Base-by-base conservation (phyloP, 2,329 filamentous ascomycete genomes). In the Colletotrichum shisoi region DNA sequence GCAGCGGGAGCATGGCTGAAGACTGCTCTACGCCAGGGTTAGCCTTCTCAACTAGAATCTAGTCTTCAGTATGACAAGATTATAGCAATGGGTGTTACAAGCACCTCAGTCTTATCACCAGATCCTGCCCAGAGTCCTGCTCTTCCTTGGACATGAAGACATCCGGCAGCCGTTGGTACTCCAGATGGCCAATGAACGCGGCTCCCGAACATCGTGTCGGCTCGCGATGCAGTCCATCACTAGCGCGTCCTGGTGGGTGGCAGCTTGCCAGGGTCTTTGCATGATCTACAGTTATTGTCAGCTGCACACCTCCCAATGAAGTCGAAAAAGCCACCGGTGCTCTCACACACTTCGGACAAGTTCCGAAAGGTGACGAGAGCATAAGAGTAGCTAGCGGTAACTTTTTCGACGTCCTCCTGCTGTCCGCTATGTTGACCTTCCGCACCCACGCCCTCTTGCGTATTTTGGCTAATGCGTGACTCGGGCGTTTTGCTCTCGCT, bases 341-440 rank as follows among this genome's bases (percentile, higher is more conserved):
- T 44, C 58, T 37, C 21, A 27, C 40, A 12, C 12, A 31, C 15
- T 11, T 57, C 60, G 60, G 60, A n/a, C 60, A 62, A 62, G 51
- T 44, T 62, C 60, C 52, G 51, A 17, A 31, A 57, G 34, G 34
- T 9, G 19, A n/a, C 4, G 19, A 13, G 9, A n/a, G 13, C n/a
- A 17, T 13, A 21, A 11, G 44, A 27, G 6, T 17, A 37, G 37
- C 34, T 17, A 37, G 37, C 34, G 3, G 6, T 7, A 42, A 4
- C 31, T 13, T 42, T 19, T 42, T n/a, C 37, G 6, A n/a, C 12
- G 7, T 11, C 19, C 11, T 3, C 13, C 19, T 24, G 24, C 34
- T 17, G 34, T 12, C 37, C 31, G 51, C 31, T 51, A 40, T 40
- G 42, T 19, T 8, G 15, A 19, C 31, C 39, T 31, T 48, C 42